Base-by-base conservation (phyloP, 2,329 filamentous ascomycete genomes). In the Scytalidium sp. region DNA sequence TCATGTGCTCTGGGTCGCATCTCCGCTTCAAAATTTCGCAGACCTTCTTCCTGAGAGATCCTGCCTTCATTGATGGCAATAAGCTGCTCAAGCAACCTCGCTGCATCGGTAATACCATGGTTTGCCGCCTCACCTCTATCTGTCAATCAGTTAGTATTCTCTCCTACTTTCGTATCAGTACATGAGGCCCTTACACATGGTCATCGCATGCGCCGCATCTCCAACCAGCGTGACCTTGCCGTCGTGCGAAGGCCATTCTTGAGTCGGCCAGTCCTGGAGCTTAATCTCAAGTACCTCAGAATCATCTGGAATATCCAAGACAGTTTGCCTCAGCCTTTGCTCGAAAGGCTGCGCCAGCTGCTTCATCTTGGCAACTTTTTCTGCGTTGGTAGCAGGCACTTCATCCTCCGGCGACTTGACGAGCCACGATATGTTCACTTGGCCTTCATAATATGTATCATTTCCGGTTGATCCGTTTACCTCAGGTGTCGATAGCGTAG, bases 61-160 rank as follows among this genome's bases (percentile, higher is more conserved):
- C 43, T 21, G 3, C 45, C 49, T 21, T 42, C 36, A 15, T 36
- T 13, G n/a, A 43, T 40, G 21, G 20, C 45, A 17, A 32, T 19
- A 20, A 50, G 32, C 21, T 50, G 43, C 5, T 50, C 43, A 3
- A 70, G 65, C 39, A 80, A 68, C 25, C 76, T 73, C 2, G 68
- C 57, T 0, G 77, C 74, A 55, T 81, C 79, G 7, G 74, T 58
- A 32, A 82, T 75, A 3, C 73, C 77, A 45, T 81, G 77, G 52
- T 82, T 82, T 2, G 76, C 77, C 1, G 75, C 78, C 60, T 82
- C 79, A 2, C 79, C 79, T 6, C 78, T 71, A 54, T 76, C 32
- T 36, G 15, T 15, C 13, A 7, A 15, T 36, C 25, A 15, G 15
- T 36, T 36, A 78, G 41, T 43, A 7, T 23, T 11, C 3, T 20